Percentiles rank a stretch among this genome's conserved stretches.
Evolutionary conservation across 1,284 basidiomycete genomes (phyloP).

Genomic region (Testicularia cyperi): DNA sequence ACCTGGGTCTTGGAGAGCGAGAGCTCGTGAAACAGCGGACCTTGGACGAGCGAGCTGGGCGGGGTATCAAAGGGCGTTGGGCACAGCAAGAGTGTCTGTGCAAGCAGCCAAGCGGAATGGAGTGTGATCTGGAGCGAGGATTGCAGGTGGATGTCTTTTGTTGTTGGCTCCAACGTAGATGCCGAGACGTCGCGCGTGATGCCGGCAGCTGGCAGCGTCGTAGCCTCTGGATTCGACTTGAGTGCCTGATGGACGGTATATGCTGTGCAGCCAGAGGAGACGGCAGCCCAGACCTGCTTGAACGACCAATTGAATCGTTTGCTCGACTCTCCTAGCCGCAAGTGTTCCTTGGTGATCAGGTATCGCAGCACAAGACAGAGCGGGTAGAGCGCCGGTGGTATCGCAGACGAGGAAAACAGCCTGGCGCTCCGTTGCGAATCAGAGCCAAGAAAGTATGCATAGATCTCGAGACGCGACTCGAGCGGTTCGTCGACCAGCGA

Average conservation of each 20-base stretch:
- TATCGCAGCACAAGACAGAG: constrained; percentile 36
- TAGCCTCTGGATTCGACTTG: constrained; percentile 9
- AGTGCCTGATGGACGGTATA: constrained; percentile 20
- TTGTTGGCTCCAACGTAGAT: constrained; percentile 21
- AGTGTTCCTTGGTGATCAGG: constrained; percentile 24
- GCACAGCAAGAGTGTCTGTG: constrained; percentile 28
- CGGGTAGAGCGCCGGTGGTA: constrained; percentile 16
- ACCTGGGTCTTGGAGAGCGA: constrained; percentile 12
- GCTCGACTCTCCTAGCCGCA: constrained; percentile 27
- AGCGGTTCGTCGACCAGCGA: constrained; percentile 19
- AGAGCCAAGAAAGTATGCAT: constrained; percentile 19
- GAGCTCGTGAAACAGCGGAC: constrained; percentile 23
- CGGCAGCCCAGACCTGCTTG: constrained; percentile 24
- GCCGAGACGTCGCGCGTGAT: constrained; percentile 11
- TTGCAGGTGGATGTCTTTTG: constrained; percentile 25
- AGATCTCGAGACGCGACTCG: constrained; percentile 15
- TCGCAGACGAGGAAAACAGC: constrained; percentile 1
- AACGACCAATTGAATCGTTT: constrained; percentile 33
- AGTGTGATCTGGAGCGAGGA: constrained; percentile 33
- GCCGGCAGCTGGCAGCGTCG: constrained; percentile 6
- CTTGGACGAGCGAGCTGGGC: constrained; percentile 26
- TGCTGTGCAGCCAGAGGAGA: constrained; percentile 11
- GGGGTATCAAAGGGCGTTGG: constrained; percentile 18
- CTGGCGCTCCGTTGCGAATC: constrained; percentile 9
- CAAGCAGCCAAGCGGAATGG: constrained; percentile 20